A percentile compares a stretch with the other conserved stretches of the same genome.
phyloP scores from a whole-genome alignment of 768 basidiomycete genomes.

The Phylloporus sp. region DNA sequence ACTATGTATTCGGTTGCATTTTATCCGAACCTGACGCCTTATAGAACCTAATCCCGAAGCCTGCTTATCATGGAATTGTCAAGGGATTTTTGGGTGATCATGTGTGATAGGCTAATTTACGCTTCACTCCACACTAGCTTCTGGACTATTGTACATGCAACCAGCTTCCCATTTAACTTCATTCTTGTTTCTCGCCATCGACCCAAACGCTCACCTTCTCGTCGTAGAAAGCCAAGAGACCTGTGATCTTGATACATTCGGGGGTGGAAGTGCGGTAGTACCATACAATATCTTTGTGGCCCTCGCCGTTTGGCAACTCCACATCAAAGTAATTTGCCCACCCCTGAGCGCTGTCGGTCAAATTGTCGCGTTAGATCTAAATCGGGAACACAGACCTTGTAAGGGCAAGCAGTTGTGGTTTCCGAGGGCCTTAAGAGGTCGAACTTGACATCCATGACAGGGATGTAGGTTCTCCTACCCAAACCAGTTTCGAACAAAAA shows the following conservation, averaged over 20 bases:
- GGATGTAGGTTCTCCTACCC: conserved; percentile 57
- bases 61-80: conserved; percentile 13
- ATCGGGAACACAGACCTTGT: conserved; percentile 47
- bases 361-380: background rate
- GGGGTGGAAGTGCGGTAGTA: conserved; percentile 54
- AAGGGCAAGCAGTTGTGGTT: conserved; percentile 51
- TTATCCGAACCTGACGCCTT: background rate
- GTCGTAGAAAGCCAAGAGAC: conserved; percentile 58
- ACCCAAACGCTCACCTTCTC: conserved; percentile 66
- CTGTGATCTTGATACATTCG: conserved; percentile 49
- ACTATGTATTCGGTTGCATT: background rate
- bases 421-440: conserved; percentile 48
- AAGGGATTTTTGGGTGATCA: conserved; percentile 2
- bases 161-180: conserved; percentile 9
- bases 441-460: conserved; percentile 50
- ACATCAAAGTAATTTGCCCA: conserved; percentile 57
- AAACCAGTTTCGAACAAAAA: conserved; percentile 59
- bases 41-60: conserved; percentile 15
- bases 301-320: conserved; percentile 41
- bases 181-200: conserved; percentile 51
- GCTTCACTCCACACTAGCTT: background rate
- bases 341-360: conserved; percentile 39
- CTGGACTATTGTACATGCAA: background rate
- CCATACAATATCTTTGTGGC: conserved; percentile 54
- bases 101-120: no score